These are phyloP conservation scores for Taphrina communis DNA, from an alignment of 1,139 yeast species.

Conservation along the genomic window DNA sequence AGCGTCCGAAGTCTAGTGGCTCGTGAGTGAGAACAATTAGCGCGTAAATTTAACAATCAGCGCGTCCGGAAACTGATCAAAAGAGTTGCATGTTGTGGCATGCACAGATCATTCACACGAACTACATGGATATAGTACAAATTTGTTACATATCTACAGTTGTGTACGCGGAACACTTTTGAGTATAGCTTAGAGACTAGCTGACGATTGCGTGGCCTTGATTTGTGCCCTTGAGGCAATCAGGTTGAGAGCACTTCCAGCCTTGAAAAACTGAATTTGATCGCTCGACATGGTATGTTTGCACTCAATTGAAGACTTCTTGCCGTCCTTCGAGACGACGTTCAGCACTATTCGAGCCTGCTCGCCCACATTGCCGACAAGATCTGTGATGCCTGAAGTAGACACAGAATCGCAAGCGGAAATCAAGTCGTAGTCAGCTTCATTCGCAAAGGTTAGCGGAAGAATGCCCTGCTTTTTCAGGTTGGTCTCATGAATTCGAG, in stretches of 20 bases:
- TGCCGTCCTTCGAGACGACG: conserved; percentile 78
- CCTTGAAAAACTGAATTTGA: conserved; percentile 92
- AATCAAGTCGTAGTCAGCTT: conserved; percentile 81
- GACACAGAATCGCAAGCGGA: conserved; percentile 77
- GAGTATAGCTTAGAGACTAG: background rate
- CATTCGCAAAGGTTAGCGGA: conserved; percentile 89
- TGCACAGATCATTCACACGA: too few relatives aligned
- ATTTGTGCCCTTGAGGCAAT: conserved; percentile 64
- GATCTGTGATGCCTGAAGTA: conserved; percentile 75
- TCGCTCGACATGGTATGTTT: conserved; percentile 97
- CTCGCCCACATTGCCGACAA: conserved; percentile 77
- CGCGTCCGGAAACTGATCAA: too few relatives aligned
- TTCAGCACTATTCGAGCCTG: conserved; percentile 66
- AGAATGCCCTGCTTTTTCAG: conserved; percentile 95
- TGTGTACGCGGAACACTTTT: background rate
- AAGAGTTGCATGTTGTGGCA: too few relatives aligned
- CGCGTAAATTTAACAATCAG: too few relatives aligned
- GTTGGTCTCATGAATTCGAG: conserved; percentile 91
- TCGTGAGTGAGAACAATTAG: background rate
- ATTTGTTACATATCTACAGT: background rate
- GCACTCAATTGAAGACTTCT: conserved; percentile 69
- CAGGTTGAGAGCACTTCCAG: conserved; percentile 94
- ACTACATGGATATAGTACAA: background rate
- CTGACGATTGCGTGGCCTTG: conserved; percentile 19
- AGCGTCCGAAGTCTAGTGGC: conserved; percentile 5